Evolutionary conservation across 768 basidiomycete genomes (phyloP), one percentile per base, ranked within the genome.

Genomic region (Mycena vitilis): DNA sequence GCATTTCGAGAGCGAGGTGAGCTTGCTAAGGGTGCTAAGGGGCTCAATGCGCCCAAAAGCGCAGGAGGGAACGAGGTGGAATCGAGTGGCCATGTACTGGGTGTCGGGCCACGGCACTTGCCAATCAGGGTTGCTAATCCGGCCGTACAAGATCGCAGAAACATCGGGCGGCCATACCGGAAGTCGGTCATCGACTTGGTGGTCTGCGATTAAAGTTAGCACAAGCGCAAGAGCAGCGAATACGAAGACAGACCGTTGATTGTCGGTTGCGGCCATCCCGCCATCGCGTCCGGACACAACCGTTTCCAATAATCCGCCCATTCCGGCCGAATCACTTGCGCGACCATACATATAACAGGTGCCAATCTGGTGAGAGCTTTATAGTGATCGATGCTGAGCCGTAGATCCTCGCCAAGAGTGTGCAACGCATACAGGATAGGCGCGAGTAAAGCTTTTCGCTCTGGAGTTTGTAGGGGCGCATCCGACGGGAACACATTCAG

Each of bases 291-390:
- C 5, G 95, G 93, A 72, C 89, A 89, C 48, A 95, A 80, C 15
- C 95, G 86, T 74, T 91, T 91, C 96, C 95, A 97, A 75, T 96
- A 96, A 78, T 98, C 95, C 8, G 88, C 88, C 96, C 95, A 97
- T 75, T 95, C 95, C 0, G 90, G 89, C 22, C 93, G 87, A 18
- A 94, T 85, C 16, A 87, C 80, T 25, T 85, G 75, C 61, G 91
- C 89, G 64, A 92, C 77, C 6, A 83, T 82, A 75, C 91, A 91
- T 37, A 94, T 85, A 37, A 93, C 71, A 10, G 89, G 87, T 11
- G 85, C 89, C 12, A 96, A 80, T 59, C 81, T 78, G 48, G 85
- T 73, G 44, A 96, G 81, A 2, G 85, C 84, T 49, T 84, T 79
- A 53, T 90, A 89, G 23, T 85, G 82, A 66, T 87, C 81, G 15